Percentiles rank a stretch among this genome's conserved stretches.
These are phyloP conservation scores for Tricholoma sp. DNA, from an alignment of 768 basidiomycete species.

Conservation along the genomic window DNA sequence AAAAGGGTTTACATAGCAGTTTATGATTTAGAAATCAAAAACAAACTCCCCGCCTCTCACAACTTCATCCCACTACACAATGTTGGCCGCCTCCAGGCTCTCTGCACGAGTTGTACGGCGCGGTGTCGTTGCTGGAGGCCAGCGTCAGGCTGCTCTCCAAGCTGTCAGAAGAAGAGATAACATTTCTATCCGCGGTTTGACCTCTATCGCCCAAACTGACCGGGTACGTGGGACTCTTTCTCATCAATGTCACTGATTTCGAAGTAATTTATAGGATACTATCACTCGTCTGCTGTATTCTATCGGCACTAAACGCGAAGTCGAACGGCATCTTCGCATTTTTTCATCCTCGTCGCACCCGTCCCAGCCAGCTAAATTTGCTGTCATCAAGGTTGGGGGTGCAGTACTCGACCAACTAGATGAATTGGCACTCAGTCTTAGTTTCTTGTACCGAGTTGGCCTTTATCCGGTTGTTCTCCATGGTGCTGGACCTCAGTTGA, in stretches of 20 bases:
- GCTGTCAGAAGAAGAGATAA: constrained; percentile 33
- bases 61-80: constrained; percentile 16
- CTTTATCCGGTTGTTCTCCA: constrained; percentile 98
- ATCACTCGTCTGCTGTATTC: constrained; percentile 96
- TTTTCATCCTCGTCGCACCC: constrained; percentile 92
- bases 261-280: constrained; percentile 65
- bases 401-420: constrained; percentile 90
- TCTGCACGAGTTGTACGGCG: constrained; percentile 35
- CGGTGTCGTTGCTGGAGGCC: constrained; percentile 44
- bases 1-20: constrained; percentile 1
- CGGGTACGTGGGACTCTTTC: constrained; percentile 41
- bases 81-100: constrained; percentile 34
- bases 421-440: constrained; percentile 90
- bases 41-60: constrained; percentile 9
- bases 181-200: constrained; percentile 39
- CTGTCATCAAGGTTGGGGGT: constrained; percentile 97
- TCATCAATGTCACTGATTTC: background rate
- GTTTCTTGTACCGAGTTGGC: constrained; percentile 94
- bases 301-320: constrained; percentile 94
- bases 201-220: constrained; percentile 70
- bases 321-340: constrained; percentile 96
- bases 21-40: constrained; percentile 15
- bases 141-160: constrained; percentile 39
- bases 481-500: constrained; percentile 93
- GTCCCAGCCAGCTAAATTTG: constrained; percentile 89